Evolutionary conservation across 2,329 filamentous ascomycete genomes (phyloP), one percentile per base, ranked within the genome.

Genomic region (Chalaropsis thielavioides): DNA sequence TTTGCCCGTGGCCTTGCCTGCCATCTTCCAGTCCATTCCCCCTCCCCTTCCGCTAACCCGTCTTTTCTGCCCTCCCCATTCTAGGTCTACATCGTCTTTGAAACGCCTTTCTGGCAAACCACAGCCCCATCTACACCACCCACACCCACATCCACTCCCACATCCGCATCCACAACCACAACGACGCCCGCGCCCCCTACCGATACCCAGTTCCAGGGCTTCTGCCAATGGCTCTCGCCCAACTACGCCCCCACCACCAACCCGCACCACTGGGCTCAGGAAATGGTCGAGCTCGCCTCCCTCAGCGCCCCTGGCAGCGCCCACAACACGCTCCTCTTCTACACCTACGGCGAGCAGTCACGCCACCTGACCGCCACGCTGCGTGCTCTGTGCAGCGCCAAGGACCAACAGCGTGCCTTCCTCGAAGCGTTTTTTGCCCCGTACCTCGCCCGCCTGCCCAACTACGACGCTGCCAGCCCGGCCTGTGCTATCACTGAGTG

Each of bases 301-400:
- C 78, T 95, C 1, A 79, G 82, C 0, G 69, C 71, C 0, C 7
- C 27, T 2, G 71, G 76, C 1, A 78, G 77, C 62, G 80, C 86
- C 0, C 90, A 95, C 67, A 88, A 91, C 7, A 95, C 90, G 0
- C 80, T 96, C 3, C 81, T 96, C 31, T 96, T 95, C 80, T 96
- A 91, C 76, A 85, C 80, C 43, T 87, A 84, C 70, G 87, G 87
- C 44, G 80, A 80, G 22, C 82, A 85, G 71, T 84, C 82, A 0
- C 73, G 74, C 8, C 77, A 81, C 69, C 73, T 88, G 58, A 83
- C 81, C 0, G 73, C 74, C 13, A 72, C 75, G 19, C 70, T 82
- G 6, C 74, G 74, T 3, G 72, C 75, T 15, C 70, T 82, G 1
- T 72, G 78, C 24, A 71, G 78, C 3, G 76, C 81, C 66, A 81